A percentile compares a stretch with the other conserved stretches of the same genome.
Conservation (phyloP, 2,329 filamentous ascomycete species). For the Rhynchosporium agropyri region DNA sequence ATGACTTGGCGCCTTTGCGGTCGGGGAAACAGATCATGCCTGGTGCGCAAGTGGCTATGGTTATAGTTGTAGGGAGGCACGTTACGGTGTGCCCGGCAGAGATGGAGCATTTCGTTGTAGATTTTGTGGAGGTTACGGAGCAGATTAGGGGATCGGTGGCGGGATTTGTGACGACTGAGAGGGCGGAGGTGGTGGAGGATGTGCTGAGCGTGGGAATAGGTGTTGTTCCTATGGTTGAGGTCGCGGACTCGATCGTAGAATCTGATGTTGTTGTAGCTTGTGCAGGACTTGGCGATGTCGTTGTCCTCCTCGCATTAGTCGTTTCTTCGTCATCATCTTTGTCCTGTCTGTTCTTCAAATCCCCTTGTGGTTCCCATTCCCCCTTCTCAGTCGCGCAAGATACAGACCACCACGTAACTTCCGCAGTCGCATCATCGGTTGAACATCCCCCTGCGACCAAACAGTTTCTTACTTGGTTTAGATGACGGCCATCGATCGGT, state of each 20-base stretch:
- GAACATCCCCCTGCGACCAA: conserved; percentile 34
- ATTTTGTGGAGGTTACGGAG: conserved; percentile 27
- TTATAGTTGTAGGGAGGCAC: conserved; percentile 28
- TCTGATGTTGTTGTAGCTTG: conserved; percentile 14
- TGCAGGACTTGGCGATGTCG: conserved; percentile 17
- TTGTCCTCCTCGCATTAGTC: conserved; percentile 19
- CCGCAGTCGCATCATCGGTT: conserved; percentile 27
- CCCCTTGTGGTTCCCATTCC: conserved; percentile 12
- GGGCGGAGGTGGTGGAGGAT: conserved; percentile 17
- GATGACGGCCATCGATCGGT: conserved; percentile 8
- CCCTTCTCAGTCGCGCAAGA: conserved; percentile 25
- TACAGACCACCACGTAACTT: conserved; percentile 30
- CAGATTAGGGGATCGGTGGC: conserved; percentile 22
- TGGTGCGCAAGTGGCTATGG: conserved; percentile 29
- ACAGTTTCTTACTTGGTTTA: conserved; percentile 31
- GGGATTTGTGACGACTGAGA: conserved; percentile 14
- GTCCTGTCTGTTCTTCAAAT: conserved; percentile 33
- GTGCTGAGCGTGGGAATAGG: conserved; percentile 8
- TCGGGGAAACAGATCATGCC: conserved; percentile 31
- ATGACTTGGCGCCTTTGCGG: conserved; percentile 21
- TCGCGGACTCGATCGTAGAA: conserved; percentile 8
- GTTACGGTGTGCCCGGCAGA: conserved; percentile 16
- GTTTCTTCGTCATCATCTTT: conserved; percentile 13
- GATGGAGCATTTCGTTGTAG: conserved; percentile 24
- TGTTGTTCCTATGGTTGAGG: conserved; percentile 16